These are phyloP conservation scores for Neonectria sp. DNA, from an alignment of 2,329 filamentous ascomycete species.

Conservation along the genomic window DNA sequence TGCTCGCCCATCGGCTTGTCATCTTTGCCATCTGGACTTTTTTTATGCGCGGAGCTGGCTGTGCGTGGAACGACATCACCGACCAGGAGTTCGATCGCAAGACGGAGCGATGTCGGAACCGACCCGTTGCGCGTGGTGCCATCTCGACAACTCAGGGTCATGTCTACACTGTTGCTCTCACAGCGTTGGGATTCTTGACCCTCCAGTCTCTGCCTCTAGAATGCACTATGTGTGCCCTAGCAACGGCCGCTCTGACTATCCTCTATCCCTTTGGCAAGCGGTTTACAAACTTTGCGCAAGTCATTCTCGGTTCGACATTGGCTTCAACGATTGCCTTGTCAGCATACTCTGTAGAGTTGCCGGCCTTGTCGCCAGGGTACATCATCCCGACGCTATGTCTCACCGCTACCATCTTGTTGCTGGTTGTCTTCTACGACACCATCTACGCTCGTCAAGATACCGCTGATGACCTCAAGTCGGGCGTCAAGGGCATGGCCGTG, in stretches of 20 bases:
- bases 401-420: conserved; percentile 41
- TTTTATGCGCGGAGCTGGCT: conserved; percentile 59
- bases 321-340: conserved; percentile 51
- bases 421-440: conserved; percentile 53
- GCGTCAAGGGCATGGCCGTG: conserved; percentile 53
- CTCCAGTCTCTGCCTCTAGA: conserved; percentile 25
- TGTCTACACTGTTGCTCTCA: conserved; percentile 39
- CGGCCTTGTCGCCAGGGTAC: conserved; percentile 32
- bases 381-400: conserved; percentile 37
- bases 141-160: conserved; percentile 60
- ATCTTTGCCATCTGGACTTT: conserved; percentile 57
- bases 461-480: conserved; percentile 53
- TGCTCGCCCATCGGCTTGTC: conserved; percentile 51
- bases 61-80: conserved; percentile 70
- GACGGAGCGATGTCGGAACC: conserved; percentile 64
- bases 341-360: conserved; percentile 33
- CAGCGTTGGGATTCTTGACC: conserved; percentile 7
- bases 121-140: conserved; percentile 64
- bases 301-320: conserved; percentile 65
- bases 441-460: conserved; percentile 56
- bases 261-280: conserved; percentile 68
- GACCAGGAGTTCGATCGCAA: conserved; percentile 68
- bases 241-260: conserved; percentile 59
- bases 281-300: conserved; percentile 67
- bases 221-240: conserved; percentile 53